Base-by-base conservation (phyloP, 202 grass and related monocot genomes). In the Digitaria exilis region DNA sequence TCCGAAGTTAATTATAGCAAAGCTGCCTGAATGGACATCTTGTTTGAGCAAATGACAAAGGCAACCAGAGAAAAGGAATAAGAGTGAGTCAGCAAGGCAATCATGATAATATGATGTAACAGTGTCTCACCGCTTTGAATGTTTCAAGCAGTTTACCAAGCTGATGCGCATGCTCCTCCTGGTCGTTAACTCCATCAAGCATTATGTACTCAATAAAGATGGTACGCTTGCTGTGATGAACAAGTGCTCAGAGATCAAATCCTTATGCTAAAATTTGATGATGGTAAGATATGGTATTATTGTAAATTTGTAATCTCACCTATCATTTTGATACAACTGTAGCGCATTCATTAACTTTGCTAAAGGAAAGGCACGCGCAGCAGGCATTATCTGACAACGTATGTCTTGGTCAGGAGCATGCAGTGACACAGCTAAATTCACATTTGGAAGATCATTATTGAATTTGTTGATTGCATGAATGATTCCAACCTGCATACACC, bases 171-270 rank as follows among this genome's bases (percentile, higher is more conserved):
- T 98, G 96, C 71, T 94, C 73, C 72, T 94, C 96, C 86, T 95
- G 93, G 77, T 98, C 93, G 14, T 98, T 95, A 57, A 98, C 83
- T 62, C 85, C 93, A 81, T 98, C 93, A 83, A 98, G 92, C 96
- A 98, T 98, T 69, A 95, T 98, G 74, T 95, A 98, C 83, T 98
- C 92, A 15, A 98, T 91, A 84, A 98, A 93, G 68, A 98, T 91
- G 48, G 87, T 92, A 73, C 84, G 93, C 51, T 90, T 86, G 68
- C 93, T 98, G 93, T 73, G 71, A 85, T 85, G 37, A 70, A 84
- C 10, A 79, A 75, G 46, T 65, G 65, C 2, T 52, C 60, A 46
- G 71, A 57, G 48, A 51, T 86, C 60, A 67, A 80, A 21, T 76
- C 29, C 28, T 44, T 13, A 31, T 60, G 71, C 3, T 22, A 56